phyloP scores from a whole-genome alignment of 2,329 filamentous ascomycete species.

The Blastomyces parvus region DNA sequence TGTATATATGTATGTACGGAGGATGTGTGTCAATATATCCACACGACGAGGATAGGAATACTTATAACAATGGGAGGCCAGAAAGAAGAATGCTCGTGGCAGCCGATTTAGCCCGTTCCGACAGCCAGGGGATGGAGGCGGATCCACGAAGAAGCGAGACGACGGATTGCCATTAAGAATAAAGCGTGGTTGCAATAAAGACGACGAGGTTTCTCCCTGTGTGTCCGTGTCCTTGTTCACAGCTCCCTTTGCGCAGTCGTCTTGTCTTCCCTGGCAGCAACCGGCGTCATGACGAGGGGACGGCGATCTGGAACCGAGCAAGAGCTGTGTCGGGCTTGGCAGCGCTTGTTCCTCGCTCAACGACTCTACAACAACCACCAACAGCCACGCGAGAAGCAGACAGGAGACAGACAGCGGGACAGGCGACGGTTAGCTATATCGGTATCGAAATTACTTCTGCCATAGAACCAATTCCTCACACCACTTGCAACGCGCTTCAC shows the following conservation, averaged over 20 bases:
- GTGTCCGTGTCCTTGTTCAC: too few relatives aligned
- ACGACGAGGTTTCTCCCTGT: background rate
- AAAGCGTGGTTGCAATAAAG: background rate
- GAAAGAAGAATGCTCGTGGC: background rate
- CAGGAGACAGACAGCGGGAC: background rate
- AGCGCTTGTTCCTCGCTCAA: too few relatives aligned
- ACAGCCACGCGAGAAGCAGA: background rate
- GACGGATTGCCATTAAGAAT: background rate
- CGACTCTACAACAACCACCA: too few relatives aligned
- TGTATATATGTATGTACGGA: background rate
- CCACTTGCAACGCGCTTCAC: too few relatives aligned
- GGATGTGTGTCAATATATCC: background rate
- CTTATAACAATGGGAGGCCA: background rate
- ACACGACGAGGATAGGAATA: background rate
- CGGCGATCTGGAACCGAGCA: too few relatives aligned
- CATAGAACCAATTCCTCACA: too few relatives aligned
- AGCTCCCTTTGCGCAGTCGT: background rate
- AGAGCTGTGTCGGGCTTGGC: background rate
- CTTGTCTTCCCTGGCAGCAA: background rate
- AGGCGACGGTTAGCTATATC: too few relatives aligned
- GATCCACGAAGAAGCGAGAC: background rate
- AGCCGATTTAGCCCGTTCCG: background rate
- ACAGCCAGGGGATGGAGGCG: conserved; percentile 8
- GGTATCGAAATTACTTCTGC: too few relatives aligned
- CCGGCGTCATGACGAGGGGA: background rate